Evolutionary conservation across 768 basidiomycete genomes (phyloP).

Genomic region (Dendrothele bispora): DNA sequence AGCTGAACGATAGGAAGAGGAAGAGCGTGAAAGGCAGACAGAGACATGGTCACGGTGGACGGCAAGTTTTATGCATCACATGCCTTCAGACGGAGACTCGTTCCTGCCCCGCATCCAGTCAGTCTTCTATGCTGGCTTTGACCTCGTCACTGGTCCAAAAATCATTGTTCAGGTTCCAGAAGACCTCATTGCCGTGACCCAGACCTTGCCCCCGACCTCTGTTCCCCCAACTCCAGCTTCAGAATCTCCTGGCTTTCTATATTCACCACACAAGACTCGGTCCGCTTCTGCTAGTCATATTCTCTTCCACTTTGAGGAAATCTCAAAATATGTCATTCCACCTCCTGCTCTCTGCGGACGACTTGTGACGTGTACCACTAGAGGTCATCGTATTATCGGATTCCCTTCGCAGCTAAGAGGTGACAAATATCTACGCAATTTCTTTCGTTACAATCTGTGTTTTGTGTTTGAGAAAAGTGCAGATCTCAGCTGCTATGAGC

Average conservation of each 20-base stretch:
- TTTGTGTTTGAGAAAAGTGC: slow-evolving; percentile 93
- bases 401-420: slow-evolving; percentile 83
- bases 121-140: slow-evolving; percentile 94
- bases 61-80: slow-evolving; percentile 12
- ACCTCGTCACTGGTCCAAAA: slow-evolving; percentile 81
- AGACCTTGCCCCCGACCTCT: slow-evolving; percentile 23
- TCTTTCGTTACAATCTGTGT: slow-evolving; percentile 92
- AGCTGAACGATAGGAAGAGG: slow-evolving; percentile 67
- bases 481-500: slow-evolving; percentile 94
- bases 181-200: slow-evolving; percentile 66
- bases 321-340: slow-evolving; percentile 94
- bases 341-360: slow-evolving; percentile 82
- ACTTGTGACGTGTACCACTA: slow-evolving; percentile 83
- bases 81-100: slow-evolving; percentile 56
- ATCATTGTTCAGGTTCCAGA: slow-evolving; percentile 95
- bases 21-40: slow-evolving; percentile 55
- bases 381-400: slow-evolving; percentile 84
- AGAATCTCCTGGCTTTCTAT: slow-evolving; percentile 26
- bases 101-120: slow-evolving; percentile 81
- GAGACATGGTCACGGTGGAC: slow-evolving; percentile 19
- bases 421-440: slow-evolving; percentile 73
- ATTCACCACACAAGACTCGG: slow-evolving; percentile 23
- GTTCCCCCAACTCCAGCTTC: slow-evolving; percentile 40
- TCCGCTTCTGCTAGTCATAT: slow-evolving; percentile 52
- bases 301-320: slow-evolving; percentile 87